Base-by-base conservation (phyloP, 1,284 basidiomycete genomes). In the Neotropicomus parvogracilis region DNA sequence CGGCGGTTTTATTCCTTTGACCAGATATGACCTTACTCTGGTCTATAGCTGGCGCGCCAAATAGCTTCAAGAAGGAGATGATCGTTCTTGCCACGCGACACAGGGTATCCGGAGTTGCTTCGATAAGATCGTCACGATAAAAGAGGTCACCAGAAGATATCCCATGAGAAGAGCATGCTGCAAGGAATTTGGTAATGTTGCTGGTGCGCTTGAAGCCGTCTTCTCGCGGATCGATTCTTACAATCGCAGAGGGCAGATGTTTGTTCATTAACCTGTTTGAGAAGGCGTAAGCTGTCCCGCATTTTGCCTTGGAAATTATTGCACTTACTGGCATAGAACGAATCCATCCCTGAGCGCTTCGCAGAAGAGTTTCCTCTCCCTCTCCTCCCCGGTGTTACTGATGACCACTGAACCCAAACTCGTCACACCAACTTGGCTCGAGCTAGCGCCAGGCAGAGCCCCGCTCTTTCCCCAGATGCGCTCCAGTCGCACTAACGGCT, bases 341-440 rank as follows among this genome's bases (percentile, higher is more conserved):
- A 85, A 87, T 2, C 91, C 91, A 71, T 95, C 91, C 57, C 81
- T 71, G 52, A 93, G 64, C 1, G 86, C 82, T 49, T 89, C 86
- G 39, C 75, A 75, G 60, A 93, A 92, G 29, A 81, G 65, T 49
- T 74, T 78, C 53, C 79, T 68, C 67, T 93, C 89, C 55, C 83
- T 73, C 55, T 90, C 87, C 65, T 88, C 88, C 27, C 83, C 81
- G 40, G 69, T 75, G 49, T 61, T 70, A 62, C 71, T 80, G 48
- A 73, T 60, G 38, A 69, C 73, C 49, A 58, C 67, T 29, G 62
- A 70, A 49, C 56, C 70, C 55, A 65, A 59, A 40, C 67, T 53
- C 40, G 60, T 50, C 40, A 56, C 50, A 34, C 59, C 70, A 32
- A 75, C 54, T 59, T 77, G 77, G 35, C 69, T 77, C 44, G 72